Base-by-base conservation (phyloP, 108 stramenopile genomes). In the Cyclotella cryptica region DNA sequence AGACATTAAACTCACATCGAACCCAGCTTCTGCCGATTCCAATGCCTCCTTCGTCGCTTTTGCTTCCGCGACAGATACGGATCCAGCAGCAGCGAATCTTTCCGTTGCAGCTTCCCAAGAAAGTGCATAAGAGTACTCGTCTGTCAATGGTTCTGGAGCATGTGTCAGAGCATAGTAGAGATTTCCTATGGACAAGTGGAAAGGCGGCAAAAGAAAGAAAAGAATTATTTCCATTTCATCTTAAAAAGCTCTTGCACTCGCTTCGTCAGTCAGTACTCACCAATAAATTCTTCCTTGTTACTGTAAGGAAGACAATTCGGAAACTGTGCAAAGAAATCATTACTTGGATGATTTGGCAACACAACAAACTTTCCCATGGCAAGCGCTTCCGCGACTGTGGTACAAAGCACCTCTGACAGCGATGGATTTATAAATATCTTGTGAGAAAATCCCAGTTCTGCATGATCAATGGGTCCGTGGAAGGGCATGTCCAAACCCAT, bases 351-450 rank as follows among this genome's bases (percentile, higher is more conserved):
- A 19, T 72, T 67, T 18, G 88, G 81, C 42, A 88, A 28, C 9
- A 97, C 86, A 10, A 96, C 93, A 73, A 93, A 97, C 71, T 97
- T 97, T 5, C 94, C 94, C 96, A 97, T 97, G 18, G 94, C 96
- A 58, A 97, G 76, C 9, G 96, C 96, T 83, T 97, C 96, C 9
- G 92, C 93, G 42, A 89, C 87, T 13, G 96, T 95, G 28, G 96
- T 97, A 65, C 93, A 94, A 43, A 97, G 75, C 1, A 97, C 96
- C 75, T 97, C 96, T 11, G 90, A 88, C 3, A 84, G 83, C 19
- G 92, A 93, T 43, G 93, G 92, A 79, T 97, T 97, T 29, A 97
- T 81, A 61, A 97, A 93, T 19, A 97, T 87, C 75, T 92, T 79
- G 78, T 94, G 90, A 27, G 86, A 84, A 43, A 64, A 74, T 15